Base-by-base conservation (phyloP, 352 stramenopile species). In the Phytopythium chamaehyphon region DNA sequence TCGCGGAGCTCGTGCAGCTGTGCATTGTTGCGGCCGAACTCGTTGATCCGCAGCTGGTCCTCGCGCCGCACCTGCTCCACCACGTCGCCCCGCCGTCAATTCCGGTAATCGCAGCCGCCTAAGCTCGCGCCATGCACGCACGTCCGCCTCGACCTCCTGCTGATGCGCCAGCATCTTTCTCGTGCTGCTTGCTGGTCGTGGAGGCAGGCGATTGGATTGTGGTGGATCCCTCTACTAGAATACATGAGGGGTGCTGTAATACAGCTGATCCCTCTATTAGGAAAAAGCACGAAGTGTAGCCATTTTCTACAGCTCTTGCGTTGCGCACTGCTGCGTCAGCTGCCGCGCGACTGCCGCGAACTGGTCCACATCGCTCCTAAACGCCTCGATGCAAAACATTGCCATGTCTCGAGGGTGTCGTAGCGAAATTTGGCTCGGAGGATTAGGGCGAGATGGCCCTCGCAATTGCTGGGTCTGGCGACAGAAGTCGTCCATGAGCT, bases 21-120 rank as follows among this genome's bases (percentile, higher is more conserved):
- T 28, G 92, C 92, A 77, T 99, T 99, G 65, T 98, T 88, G 54
- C 88, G 77, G 54, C 95, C 96, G 71, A 99, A 99, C 67, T 98
- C 93, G 71, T 99, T 99, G 64, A 99, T 99, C 44, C 86, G 83
- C 61, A 97, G 66, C 77, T 99, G 96, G 76, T 99, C 96, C 72
- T 98, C 90, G 55, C 86, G 83, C 47, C 93, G 88, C 47, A 99
- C 95, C 88, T 98, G 58, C n/a, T 45, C n/a, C n/a, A n/a, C n/a
- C n/a, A n/a, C n/a, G n/a, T n/a, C n/a, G n/a, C n/a, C n/a, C n/a
- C n/a, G n/a, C n/a, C n/a, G n/a, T n/a, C n/a, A n/a, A n/a, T n/a
- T n/a, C n/a, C n/a, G n/a, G n/a, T n/a, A n/a, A n/a, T 31, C 15
- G 12, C 51, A n/a, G 44, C 21, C 23, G 26, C n/a, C 23, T 35